Base-by-base conservation (phyloP, 768 basidiomycete genomes). In the Amyloporia xantha region DNA sequence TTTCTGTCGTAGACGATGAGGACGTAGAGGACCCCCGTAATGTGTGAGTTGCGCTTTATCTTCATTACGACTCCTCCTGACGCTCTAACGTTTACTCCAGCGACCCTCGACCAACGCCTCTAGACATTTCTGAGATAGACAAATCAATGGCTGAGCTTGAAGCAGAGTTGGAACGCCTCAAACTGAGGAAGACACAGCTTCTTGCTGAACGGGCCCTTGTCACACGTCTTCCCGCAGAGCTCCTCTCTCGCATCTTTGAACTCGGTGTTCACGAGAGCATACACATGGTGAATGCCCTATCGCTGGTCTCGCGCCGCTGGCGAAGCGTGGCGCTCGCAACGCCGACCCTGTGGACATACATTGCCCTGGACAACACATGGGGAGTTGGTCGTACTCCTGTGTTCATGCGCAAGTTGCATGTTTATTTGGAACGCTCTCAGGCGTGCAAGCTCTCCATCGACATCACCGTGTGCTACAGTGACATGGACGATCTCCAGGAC, bases 161-260 rank as follows among this genome's bases (percentile, higher is more conserved):
- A 33, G 48, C 49, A 20, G 48, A 61, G 39, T 44, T 66, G n/a
- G 48, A 41, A n/a, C 28, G 35, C 1, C 62, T 66, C 13, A 58
- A 52, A 35, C 27, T 59, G 17, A 45, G 44, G 38, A 59, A 59
- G 39, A 19, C 53, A 26, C 39, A 57, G n/a, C 42, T 63, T 5
- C 59, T 63, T 10, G 60, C 56, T 5, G 39, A 47, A 7, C 57
- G 54, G 9, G 62, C 63, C 13, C 62, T 65, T 47, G 59, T 65
- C 7, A 40, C 44, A 20, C 53, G 54, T 38, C 49, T 65, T 12
- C 63, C 64, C 1, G 52, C 63, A 5, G 64, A 66, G 42, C 52
- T 66, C 27, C 58, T 66, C 17, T 57, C 59, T 30, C 60, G 62
- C 20, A 55, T 66, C 6, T 62, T 66, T 51, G 64, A 64, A 47